Evolutionary conservation across 106 monocot genomes (phyloP), one percentile per base, ranked within the genome.

Genomic region (Amphibolis antarctica): DNA sequence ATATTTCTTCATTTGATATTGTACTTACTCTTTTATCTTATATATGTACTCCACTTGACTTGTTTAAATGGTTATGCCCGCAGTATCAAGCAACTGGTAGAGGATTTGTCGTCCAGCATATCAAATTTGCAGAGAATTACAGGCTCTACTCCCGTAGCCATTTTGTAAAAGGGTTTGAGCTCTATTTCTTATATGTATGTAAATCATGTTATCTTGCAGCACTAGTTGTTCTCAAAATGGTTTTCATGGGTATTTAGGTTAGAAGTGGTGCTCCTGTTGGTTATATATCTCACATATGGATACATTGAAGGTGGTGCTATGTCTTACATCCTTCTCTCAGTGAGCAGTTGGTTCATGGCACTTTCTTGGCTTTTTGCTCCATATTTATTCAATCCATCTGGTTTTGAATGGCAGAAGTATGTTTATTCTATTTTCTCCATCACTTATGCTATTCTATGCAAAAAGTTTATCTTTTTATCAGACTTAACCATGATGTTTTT

Each of bases 401-500:
- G 88, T 3, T 89, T 89, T 82, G 88, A 89, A 27, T 89, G 88
- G 88, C 88, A 89, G 63, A 89, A 89, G 88, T 89, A 54, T 72
- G 77, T 71, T 23, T 29, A 13, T 62, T 14, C 10, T 46, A 9
- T 15, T 59, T 46, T 28, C 18, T 51, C 6, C 44, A 24, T 19
- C 24, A 24, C 50, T 50, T 24, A 19, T 31, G 25, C 27, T 25
- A 7, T 26, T 9, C 4, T 43, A 9, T 58, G 18, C n/a, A n/a
- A n/a, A 7, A 27, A 53, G 0, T 1, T 53, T 21, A 7, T 27
- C 1, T 57, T 57, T 42, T 43, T 0, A 0, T 15, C 29, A 45
- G 1, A 4, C 9, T 53, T 60, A 0, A 52, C 42, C 43, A 5
- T 56, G 46, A 11, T 52, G 25, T 49, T 68, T n/a, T 30, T 44